Evolutionary conservation across 345 rosid genomes (phyloP).

Genomic region (Nephelium lappaceum): DNA sequence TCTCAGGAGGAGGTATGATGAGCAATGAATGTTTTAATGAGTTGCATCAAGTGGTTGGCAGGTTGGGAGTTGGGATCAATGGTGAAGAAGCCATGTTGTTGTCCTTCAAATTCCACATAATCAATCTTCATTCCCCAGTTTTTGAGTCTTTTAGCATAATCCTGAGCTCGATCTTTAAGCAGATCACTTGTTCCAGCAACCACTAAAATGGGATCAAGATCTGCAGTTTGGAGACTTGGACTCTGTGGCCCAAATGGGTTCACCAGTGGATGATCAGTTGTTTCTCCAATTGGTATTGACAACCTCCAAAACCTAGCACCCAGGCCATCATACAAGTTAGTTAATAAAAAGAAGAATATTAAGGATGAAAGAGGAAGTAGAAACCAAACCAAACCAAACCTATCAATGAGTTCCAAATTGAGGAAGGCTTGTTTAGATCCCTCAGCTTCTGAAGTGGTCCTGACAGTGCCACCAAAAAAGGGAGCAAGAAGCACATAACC

Average conservation of each 20-base stretch:
- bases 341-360: too few relatives aligned
- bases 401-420: conserved; percentile 61
- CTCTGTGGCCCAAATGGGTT: conserved; percentile 63
- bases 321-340: not conserved
- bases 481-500: conserved; percentile 61
- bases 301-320: conserved; percentile 58
- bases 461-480: conserved; percentile 54
- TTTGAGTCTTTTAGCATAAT: conserved; percentile 44
- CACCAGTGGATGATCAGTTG: conserved; percentile 56
- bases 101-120: conserved; percentile 52
- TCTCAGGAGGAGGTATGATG: conserved; percentile 24
- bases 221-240: conserved; percentile 29
- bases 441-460: conserved; percentile 53
- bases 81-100: conserved; percentile 68
- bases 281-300: conserved; percentile 52
- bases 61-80: conserved; percentile 46
- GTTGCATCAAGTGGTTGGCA: conserved; percentile 42
- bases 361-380: too few relatives aligned
- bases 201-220: conserved; percentile 52
- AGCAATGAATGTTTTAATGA: conserved; percentile 42
- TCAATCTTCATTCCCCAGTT: conserved; percentile 47
- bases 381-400: conserved; percentile 29
- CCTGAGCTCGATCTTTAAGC: conserved; percentile 49
- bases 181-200: conserved; percentile 57
- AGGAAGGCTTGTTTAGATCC: conserved; percentile 65